Evolutionary conservation across 106 monocot species (phyloP), one percentile per base, ranked within the genome.

Genomic region (Dioscorea alata): DNA sequence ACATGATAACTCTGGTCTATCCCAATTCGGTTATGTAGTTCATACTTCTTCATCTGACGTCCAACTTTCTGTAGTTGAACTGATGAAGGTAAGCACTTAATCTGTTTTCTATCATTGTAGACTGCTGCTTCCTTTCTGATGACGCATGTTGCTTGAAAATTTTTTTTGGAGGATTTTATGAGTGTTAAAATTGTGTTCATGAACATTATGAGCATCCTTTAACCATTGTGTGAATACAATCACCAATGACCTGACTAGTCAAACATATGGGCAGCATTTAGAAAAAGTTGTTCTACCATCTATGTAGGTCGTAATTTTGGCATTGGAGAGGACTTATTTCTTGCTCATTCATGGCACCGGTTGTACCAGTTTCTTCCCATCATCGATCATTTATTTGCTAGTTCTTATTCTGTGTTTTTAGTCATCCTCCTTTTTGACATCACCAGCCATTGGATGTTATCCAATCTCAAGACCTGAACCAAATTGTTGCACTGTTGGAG

Each of bases 121-220:
- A 5, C 42, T 10, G 10, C 4, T 42, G 10, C 42, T 42, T 42
- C 42, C 54, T 54, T 8, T 5, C 19, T 54, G 15, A 54, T 13
- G 13, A 5, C 18, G 54, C 15, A 16, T 54, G 19, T 54, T 15
- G 0, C 19, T 54, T 16, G 8, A 54, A 2, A 15, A 14, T 8
- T 54, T 8, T 13, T 54, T 19, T 74, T 81, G 65, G 79, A 97
- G 96, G 96, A 97, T 75, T 89, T 97, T 74, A 92, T 97, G 96
- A 83, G 96, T 77, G 92, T 89, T 24, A 92, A 79, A 74, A 54
- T 77, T 35, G 80, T 73, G 57, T 97, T 86, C 60, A 83, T 89
- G n/a, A 97, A 97, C 73, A 78, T 97, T 21, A 92, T 97, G 92
- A 78, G 86, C 64, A 92, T 97, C 58, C 73, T 91, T 28, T 82